Conservation (phyloP, 441 rosid species). For the Corymbia citriodora region DNA sequence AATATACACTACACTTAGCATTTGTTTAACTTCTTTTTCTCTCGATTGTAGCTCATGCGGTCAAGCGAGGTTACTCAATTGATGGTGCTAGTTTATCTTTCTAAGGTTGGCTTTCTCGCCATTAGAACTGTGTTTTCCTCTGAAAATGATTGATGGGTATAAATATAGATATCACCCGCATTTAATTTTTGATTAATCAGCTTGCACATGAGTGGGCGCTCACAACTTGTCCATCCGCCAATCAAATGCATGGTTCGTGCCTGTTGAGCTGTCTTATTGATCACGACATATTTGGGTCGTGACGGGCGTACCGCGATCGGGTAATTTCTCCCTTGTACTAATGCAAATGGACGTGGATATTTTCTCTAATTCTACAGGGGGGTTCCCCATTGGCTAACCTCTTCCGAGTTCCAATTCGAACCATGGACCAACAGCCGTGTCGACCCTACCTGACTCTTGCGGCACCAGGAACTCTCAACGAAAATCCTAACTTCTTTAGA, state of each 20-base stretch:
- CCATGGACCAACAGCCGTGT: neutral
- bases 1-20: neutral
- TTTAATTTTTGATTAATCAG: neutral
- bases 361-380: neutral
- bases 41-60: neutral
- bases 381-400: neutral
- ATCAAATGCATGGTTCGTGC: neutral
- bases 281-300: neutral
- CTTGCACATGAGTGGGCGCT: neutral
- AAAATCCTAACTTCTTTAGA: neutral
- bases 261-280: neutral
- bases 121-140: neutral
- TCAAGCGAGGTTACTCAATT: neutral
- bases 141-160: neutral
- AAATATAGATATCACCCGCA: neutral
- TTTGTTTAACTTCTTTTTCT: neutral
- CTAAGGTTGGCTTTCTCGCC: neutral
- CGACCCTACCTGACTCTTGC: neutral
- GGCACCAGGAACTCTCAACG: neutral
- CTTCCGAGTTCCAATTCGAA: neutral
- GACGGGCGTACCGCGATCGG: neutral
- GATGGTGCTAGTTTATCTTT: neutral
- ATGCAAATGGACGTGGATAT: neutral
- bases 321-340: neutral
- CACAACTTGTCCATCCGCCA: neutral